Evolutionary conservation across 1,139 yeast species (phyloP).

Genomic region (Debaryomyces nepalensis): DNA sequence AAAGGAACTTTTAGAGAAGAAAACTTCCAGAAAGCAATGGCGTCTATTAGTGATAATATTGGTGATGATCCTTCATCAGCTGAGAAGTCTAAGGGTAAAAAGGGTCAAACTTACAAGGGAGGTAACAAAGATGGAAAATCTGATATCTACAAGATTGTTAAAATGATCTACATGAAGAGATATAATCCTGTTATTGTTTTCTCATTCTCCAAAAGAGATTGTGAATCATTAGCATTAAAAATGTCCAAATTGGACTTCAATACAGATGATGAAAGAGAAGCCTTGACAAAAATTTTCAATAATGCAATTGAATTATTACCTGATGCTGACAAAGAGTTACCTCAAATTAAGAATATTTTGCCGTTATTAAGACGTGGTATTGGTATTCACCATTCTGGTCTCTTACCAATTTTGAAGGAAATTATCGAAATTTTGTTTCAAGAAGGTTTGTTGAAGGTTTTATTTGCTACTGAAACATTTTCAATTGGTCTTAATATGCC

Average conservation of each 20-base stretch:
- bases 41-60: constrained; percentile 76
- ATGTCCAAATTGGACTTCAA: constrained; percentile 96
- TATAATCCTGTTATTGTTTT: constrained; percentile 98
- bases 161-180: constrained; percentile 95
- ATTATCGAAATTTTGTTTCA: constrained; percentile 96
- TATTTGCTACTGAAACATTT: constrained; percentile 97
- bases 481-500: constrained; percentile 99
- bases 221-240: constrained; percentile 90
- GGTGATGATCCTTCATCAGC: constrained; percentile 82
- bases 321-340: constrained; percentile 87
- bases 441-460: constrained; percentile 91
- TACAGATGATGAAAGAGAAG: constrained; percentile 88
- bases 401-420: constrained; percentile 93
- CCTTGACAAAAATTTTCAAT: constrained; percentile 82
- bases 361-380: constrained; percentile 93
- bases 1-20: constrained; percentile 96
- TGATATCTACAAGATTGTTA: constrained; percentile 94
- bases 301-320: constrained; percentile 89
- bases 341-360: constrained; percentile 88
- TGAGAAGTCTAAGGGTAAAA: constrained; percentile 64
- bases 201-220: constrained; percentile 94
- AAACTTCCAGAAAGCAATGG: constrained; percentile 98
- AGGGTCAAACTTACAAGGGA: constrained; percentile 87
- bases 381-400: constrained; percentile 97
- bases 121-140: constrained; percentile 84